Conservation (phyloP, 225 moss, liverwort and hornwort genomes). For the Thuidium tamariscinum region DNA sequence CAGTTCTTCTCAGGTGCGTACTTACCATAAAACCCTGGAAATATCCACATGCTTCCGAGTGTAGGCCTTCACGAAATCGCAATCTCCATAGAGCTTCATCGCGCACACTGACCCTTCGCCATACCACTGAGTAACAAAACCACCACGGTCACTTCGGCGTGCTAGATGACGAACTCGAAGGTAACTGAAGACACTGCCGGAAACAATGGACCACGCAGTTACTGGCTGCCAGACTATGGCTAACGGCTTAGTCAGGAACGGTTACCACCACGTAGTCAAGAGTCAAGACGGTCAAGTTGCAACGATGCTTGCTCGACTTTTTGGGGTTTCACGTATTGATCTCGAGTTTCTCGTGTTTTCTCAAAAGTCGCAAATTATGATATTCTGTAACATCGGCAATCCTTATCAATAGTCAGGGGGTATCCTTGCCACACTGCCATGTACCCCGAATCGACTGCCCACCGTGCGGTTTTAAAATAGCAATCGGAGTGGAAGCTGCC, state of each 20-base stretch:
- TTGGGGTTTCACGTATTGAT: background rate
- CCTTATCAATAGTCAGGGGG: background rate
- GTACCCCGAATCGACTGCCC: background rate
- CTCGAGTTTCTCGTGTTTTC: background rate
- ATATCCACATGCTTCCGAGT: background rate
- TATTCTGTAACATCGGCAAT: background rate
- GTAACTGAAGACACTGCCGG: background rate
- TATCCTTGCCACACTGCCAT: background rate
- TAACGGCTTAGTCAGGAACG: conserved; percentile 8
- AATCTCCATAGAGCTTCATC: background rate
- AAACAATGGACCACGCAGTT: background rate
- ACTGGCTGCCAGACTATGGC: background rate
- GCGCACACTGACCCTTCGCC: background rate
- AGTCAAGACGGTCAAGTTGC: background rate
- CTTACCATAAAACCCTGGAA: background rate
- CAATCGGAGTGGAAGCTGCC: background rate
- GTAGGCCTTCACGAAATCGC: background rate
- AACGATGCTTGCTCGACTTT: background rate
- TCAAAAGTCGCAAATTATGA: background rate
- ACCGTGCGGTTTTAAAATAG: background rate
- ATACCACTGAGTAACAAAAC: background rate
- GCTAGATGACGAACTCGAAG: background rate
- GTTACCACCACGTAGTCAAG: conserved; percentile 1
- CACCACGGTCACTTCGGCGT: background rate
- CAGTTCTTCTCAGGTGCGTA: background rate